Evolutionary conservation across 2,329 filamentous ascomycete genomes (phyloP), one percentile per base, ranked within the genome.

Genomic region (Beauveria pseudobassiana): DNA sequence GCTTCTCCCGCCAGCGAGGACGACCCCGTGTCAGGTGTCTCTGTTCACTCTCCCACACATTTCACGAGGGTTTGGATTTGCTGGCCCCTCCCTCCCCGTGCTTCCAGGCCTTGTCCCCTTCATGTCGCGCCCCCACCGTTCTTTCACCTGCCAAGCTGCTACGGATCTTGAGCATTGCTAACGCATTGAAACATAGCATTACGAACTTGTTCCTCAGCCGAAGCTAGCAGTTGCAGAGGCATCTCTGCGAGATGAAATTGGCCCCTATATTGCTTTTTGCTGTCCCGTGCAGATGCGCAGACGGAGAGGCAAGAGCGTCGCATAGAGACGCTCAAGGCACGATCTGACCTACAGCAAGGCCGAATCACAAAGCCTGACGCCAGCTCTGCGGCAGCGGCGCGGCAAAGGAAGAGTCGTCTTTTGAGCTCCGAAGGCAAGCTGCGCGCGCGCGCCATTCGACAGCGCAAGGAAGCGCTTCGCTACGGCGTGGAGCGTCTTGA

Each of bases 401-500:
- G 63, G 51, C 61, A 53, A 40, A 65, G 57, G 58, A 71, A 58
- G 56, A 71, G 64, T 61, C 68, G 70, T 61, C 68, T 69, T 68
- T 78, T 91, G 64, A 86, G 85, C 38, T 75, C 74, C 2, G 78
- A 80, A 66, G 79, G 80, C 50, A 79, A 77, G 67, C 70, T 85
- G 54, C 74, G 80, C 22, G 82, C 80, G 2, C 77, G 80, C 68
- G 87, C 89, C 65, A 74, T 95, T 62, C 80, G 85, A 62, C 90
- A 92, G 78, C 88, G 91, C 75, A 93, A 91, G 75, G 91, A 96
- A 74, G 85, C 91, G 55, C 76, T 96, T 67, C 87, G 90, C 72
- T 96, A 96, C 77, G 88, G 90, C 30, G 90, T 96, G 20, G 91
- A 95, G 71, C 82, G 92, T 64, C 74, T 97, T 66, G 90, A 95